Conservation (phyloP, 164 flowering plant genomes). For the Akebia trifoliata region DNA sequence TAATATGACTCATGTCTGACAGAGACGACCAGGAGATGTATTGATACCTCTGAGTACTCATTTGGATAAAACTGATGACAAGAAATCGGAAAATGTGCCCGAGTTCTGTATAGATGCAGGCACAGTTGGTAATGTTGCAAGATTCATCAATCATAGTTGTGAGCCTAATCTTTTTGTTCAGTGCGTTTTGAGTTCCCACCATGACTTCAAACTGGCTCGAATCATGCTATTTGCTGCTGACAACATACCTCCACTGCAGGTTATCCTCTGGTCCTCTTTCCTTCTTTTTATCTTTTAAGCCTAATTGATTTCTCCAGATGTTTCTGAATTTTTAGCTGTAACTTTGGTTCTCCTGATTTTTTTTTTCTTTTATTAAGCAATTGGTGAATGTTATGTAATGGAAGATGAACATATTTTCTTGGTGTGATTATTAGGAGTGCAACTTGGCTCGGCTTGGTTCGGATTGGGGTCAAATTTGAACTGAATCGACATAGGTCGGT, state of each 20-base stretch:
- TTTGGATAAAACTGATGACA: slow-evolving; percentile 29
- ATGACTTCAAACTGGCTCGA: slow-evolving; percentile 65
- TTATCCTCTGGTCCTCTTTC: slow-evolving; percentile 13
- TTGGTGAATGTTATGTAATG: neutral
- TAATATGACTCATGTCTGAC: too few relatives aligned
- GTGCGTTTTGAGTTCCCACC: slow-evolving; percentile 74
- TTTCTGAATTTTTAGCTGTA: neutral
- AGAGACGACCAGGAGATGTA: slow-evolving; percentile 63
- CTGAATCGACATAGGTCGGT: too few relatives aligned
- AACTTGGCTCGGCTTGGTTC: too few relatives aligned
- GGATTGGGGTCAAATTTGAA: too few relatives aligned
- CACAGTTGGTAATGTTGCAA: slow-evolving; percentile 57
- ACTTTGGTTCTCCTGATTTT: neutral
- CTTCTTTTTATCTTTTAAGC: neutral
- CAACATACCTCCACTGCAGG: slow-evolving; percentile 86
- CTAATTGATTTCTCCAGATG: neutral
- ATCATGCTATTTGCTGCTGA: slow-evolving; percentile 83
- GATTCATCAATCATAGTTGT: slow-evolving; percentile 93
- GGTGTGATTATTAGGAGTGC: too few relatives aligned
- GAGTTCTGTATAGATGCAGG: slow-evolving; percentile 94
- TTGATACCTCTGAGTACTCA: slow-evolving; percentile 21
- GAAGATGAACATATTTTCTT: too few relatives aligned
- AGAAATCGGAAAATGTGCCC: slow-evolving; percentile 40
- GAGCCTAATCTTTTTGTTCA: slow-evolving; percentile 90
- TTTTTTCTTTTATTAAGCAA: neutral